phyloP scores from a whole-genome alignment of 352 stramenopile species.

The Paralagenidium karlingii region DNA sequence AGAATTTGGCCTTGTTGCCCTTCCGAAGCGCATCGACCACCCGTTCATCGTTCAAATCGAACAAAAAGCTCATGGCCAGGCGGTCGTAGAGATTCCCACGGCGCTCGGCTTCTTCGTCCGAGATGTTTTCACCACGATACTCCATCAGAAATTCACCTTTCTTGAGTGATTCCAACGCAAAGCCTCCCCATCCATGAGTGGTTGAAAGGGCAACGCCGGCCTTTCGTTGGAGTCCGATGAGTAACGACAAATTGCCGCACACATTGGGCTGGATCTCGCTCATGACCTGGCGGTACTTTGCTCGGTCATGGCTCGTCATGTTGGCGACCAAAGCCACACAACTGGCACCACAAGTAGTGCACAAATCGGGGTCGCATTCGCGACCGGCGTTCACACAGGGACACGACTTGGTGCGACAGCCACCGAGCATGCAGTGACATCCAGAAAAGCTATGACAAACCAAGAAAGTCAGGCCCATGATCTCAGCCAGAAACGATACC shows the following conservation, averaged over 20 bases:
- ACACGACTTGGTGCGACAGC: constrained; percentile 43
- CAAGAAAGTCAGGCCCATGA: background rate
- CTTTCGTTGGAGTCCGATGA: constrained; percentile 40
- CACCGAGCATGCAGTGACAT: constrained; percentile 38
- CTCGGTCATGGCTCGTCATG: too few species aligned
- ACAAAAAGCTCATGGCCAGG: constrained; percentile 82
- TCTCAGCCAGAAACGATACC: background rate
- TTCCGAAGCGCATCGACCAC: constrained; percentile 87
- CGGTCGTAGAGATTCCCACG: constrained; percentile 82
- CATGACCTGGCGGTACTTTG: too few species aligned
- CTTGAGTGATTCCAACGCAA: constrained; percentile 39
- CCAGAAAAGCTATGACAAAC: constrained; percentile 22
- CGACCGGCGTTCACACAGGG: constrained; percentile 30
- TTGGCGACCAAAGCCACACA: constrained; percentile 33
- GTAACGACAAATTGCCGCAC: constrained; percentile 51
- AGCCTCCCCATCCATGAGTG: constrained; percentile 61
- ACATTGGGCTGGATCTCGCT: constrained; percentile 20
- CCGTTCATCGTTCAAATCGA: constrained; percentile 86
- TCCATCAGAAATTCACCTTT: constrained; percentile 66
- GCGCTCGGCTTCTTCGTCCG: constrained; percentile 63
- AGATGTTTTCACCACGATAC: constrained; percentile 56
- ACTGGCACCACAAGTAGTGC: constrained; percentile 48
- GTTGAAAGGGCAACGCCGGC: constrained; percentile 51
- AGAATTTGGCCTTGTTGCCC: constrained; percentile 92
- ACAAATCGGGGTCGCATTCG: constrained; percentile 68